Conservation (phyloP, 495 filamentous ascomycete genomes). For the Friedmanniomyces endolithicus region DNA sequence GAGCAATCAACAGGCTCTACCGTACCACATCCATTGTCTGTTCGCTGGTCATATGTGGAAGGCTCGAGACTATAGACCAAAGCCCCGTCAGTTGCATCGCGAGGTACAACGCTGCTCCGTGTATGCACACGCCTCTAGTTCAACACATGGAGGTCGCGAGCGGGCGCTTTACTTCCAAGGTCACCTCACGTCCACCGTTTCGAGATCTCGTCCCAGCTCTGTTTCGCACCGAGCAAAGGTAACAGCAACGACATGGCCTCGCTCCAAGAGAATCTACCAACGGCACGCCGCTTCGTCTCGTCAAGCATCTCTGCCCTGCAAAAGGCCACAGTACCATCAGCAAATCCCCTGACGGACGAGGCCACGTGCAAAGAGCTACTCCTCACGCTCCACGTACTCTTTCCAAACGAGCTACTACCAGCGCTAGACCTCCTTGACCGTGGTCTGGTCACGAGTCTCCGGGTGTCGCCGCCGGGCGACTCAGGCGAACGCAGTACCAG, state of each 20-base stretch:
- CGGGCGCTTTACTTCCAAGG: background rate
- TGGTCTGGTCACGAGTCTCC: slow-evolving; percentile 43
- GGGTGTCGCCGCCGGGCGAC: background rate
- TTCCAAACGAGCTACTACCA: slow-evolving; percentile 50
- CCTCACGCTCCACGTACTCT: slow-evolving; percentile 52
- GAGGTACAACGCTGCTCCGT: no score
- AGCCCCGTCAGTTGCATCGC: no score
- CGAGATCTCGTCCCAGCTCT: background rate
- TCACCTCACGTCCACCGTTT: background rate
- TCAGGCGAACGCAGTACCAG: no score
- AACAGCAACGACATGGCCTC: background rate
- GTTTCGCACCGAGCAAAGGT: no score
- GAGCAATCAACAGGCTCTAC: no score
- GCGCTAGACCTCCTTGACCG: slow-evolving; percentile 76
- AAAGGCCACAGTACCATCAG: background rate
- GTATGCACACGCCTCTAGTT: no score
- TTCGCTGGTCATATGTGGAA: no score
- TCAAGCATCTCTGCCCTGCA: slow-evolving; percentile 1
- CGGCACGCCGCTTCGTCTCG: slow-evolving; percentile 2
- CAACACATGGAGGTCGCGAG: no score
- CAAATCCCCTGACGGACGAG: slow-evolving; percentile 7
- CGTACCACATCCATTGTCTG: no score
- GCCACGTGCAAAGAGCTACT: slow-evolving; percentile 30
- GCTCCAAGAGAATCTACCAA: background rate
- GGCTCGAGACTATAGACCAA: no score